phyloP scores from a whole-genome alignment of 305 asterid species.

The Coffea humblotiana region DNA sequence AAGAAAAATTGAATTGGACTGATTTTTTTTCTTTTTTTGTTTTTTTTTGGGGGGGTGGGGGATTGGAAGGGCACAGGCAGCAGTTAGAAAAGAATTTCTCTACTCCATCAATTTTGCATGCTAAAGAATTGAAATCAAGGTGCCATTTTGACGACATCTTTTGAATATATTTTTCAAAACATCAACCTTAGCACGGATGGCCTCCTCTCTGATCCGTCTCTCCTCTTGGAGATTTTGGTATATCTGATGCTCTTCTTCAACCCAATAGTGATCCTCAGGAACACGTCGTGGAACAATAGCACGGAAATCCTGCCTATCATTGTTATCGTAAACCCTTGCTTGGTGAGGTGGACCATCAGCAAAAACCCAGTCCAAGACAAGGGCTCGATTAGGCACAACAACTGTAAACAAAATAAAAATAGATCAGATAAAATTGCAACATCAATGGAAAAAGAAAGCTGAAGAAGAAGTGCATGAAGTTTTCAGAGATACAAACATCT shows the following conservation, averaged over 20 bases:
- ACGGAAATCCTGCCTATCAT: constrained; percentile 68
- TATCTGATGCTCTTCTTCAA: constrained; percentile 67
- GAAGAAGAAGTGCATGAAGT: neutral
- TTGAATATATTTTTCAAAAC: neutral
- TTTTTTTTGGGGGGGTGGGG: no score
- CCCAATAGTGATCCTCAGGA: constrained; percentile 67
- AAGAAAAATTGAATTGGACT: neutral
- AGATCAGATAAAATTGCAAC: constrained; percentile 24
- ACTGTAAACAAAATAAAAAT: constrained; percentile 50
- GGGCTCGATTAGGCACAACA: constrained; percentile 72
- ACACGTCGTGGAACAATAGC: constrained; percentile 63
- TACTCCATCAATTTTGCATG: neutral
- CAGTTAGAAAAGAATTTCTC: neutral
- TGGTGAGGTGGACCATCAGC: constrained; percentile 89
- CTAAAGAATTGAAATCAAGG: neutral
- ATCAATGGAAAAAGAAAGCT: neutral
- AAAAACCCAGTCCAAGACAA: constrained; percentile 93
- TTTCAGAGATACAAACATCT: neutral
- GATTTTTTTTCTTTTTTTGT: neutral
- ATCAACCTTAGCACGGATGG: constrained; percentile 70
- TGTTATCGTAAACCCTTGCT: constrained; percentile 75
- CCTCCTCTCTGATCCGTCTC: constrained; percentile 73
- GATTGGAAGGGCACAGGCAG: no score
- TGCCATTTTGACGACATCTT: neutral
- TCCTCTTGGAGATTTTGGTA: constrained; percentile 66